Percentiles rank a stretch among this genome's conserved stretches.
These are phyloP conservation scores for Amorphotheca resinae DNA, from an alignment of 495 filamentous ascomycete genomes.

Conservation along the genomic window DNA sequence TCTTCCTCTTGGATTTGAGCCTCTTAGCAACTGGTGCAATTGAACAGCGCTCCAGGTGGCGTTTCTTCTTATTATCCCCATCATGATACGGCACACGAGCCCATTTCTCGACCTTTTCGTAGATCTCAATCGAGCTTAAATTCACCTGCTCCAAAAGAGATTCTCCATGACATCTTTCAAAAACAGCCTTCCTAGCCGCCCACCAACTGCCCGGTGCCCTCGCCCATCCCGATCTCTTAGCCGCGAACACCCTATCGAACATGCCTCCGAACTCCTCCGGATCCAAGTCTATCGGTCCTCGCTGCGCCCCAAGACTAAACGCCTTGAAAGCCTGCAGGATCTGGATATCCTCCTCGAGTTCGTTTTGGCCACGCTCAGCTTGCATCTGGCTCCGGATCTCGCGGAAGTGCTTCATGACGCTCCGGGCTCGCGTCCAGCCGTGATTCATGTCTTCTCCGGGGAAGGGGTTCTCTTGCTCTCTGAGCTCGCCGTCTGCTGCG, in stretches of 20 bases:
- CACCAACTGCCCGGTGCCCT: constrained; percentile 9
- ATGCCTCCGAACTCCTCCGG: constrained; percentile 1
- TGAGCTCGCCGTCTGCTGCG: no score
- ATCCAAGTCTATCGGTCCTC: background rate
- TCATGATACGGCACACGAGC: background rate
- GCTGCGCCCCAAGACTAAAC: constrained; percentile 4
- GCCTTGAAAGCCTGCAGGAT: background rate
- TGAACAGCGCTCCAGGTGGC: no score
- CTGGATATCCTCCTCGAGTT: background rate
- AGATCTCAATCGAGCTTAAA: background rate
- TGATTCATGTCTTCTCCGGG: constrained; percentile 2
- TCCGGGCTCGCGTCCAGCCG: constrained; percentile 5
- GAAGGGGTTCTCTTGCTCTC: constrained; percentile 2
- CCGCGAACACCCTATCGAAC: constrained; percentile 7
- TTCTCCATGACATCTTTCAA: background rate
- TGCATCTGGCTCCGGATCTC: background rate
- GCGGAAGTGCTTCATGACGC: no score
- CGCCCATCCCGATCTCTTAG: background rate
- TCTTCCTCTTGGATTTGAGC: background rate
- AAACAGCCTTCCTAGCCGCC: constrained; percentile 3
- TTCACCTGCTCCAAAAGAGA: background rate
- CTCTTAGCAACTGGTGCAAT: background rate
- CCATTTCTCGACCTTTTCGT: background rate
- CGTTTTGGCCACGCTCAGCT: no score
- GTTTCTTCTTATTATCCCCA: no score